Evolutionary conservation across 179 eudicot genomes (phyloP).

Genomic region (Silene coronaria): DNA sequence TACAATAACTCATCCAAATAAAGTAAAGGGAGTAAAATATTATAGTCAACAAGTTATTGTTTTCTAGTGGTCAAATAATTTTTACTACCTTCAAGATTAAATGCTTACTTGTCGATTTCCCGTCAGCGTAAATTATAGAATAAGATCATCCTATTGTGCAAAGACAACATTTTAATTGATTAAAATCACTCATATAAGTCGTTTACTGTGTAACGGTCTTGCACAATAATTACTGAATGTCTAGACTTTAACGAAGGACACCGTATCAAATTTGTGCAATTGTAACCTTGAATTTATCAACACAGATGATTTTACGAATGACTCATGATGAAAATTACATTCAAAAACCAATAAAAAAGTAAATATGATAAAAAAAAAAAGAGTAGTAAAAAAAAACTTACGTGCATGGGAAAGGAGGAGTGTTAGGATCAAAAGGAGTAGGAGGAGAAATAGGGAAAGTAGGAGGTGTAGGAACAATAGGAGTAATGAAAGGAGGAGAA

Average conservation of each 20-base stretch:
- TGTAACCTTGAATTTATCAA: no score
- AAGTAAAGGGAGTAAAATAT: not conserved
- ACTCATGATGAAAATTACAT: not conserved
- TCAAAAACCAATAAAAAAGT: not conserved
- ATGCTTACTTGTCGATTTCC: no score
- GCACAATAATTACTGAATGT: not conserved
- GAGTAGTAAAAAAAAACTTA: slow-evolving; percentile 31
- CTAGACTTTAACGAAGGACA: no score
- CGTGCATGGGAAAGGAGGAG: slow-evolving; percentile 81
- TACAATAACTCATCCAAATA: no score
- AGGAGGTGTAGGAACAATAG: slow-evolving; percentile 33
- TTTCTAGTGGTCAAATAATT: not conserved
- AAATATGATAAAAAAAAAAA: not conserved
- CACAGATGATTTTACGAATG: not conserved
- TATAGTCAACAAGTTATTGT: not conserved
- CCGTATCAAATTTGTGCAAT: no score
- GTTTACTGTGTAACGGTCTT: not conserved
- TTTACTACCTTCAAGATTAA: no score
- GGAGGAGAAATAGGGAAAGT: slow-evolving; percentile 26
- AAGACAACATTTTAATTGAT: no score
- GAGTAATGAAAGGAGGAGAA: slow-evolving; percentile 10
- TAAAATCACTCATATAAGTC: not conserved
- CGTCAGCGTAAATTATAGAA: no score
- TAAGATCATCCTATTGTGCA: no score
- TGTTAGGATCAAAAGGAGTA: slow-evolving; percentile 53